These are phyloP conservation scores for Scutellaria galericulata DNA, from an alignment of 257 asterid species.

Conservation along the genomic window DNA sequence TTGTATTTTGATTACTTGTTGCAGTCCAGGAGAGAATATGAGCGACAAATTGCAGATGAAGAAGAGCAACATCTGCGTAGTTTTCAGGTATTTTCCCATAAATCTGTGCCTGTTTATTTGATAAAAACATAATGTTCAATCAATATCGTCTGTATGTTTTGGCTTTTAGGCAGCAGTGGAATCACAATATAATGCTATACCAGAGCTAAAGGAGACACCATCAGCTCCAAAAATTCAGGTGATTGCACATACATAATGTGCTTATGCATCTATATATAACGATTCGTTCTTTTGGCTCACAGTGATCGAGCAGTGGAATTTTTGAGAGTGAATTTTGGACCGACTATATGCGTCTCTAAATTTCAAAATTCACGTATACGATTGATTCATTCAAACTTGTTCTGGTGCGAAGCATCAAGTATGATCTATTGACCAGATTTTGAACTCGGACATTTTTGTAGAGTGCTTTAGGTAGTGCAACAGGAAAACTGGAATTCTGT, in stretches of 20 bases:
- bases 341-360: neutral
- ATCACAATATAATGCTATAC: constrained; percentile 60
- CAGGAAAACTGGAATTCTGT: neutral
- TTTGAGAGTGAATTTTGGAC: neutral
- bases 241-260: constrained; percentile 21
- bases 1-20: constrained; percentile 40
- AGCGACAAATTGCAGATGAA: constrained; percentile 80
- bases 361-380: neutral
- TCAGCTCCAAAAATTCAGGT: constrained; percentile 65
- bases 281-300: neutral
- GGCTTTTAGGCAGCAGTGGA: constrained; percentile 81
- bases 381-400: neutral
- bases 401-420: constrained; percentile 8
- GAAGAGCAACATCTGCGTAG: constrained; percentile 73
- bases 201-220: constrained; percentile 70
- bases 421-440: neutral
- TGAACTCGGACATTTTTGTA: constrained; percentile 15
- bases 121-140: constrained; percentile 20
- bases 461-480: constrained; percentile 19
- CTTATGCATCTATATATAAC: constrained; percentile 15
- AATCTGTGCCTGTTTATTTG: constrained; percentile 22
- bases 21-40: constrained; percentile 82
- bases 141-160: constrained; percentile 20
- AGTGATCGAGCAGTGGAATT: neutral
- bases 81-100: constrained; percentile 69